phyloP scores from a whole-genome alignment of 805 yeast genomes.

The Suhomyces sp. region DNA sequence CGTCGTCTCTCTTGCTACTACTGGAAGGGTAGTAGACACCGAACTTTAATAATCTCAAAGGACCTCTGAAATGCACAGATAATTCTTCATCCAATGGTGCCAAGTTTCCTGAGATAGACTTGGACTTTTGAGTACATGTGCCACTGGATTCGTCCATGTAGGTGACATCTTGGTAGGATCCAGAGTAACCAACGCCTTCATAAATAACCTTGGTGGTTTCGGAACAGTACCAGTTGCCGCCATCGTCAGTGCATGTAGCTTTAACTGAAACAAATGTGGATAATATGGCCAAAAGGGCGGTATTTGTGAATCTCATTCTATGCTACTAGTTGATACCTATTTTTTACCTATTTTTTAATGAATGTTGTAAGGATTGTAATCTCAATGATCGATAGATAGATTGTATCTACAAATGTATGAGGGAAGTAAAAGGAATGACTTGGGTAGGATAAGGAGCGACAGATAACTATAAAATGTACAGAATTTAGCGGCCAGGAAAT shows the following conservation, averaged over 20 bases:
- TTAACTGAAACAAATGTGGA: conserved; percentile 18
- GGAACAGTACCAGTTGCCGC: conserved; percentile 53
- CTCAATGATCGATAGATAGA: not conserved
- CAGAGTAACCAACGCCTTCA: conserved; percentile 76
- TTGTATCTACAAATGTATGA: not conserved
- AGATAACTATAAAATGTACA: not conserved
- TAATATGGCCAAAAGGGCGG: conserved; percentile 22
- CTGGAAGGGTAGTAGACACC: conserved; percentile 79
- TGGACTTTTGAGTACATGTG: conserved; percentile 57
- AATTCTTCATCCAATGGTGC: conserved; percentile 85
- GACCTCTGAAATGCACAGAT: conserved; percentile 90
- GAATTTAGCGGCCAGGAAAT: not conserved
- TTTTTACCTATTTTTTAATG: not conserved
- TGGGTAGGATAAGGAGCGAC: conserved; percentile 4
- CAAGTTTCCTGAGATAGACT: conserved; percentile 65
- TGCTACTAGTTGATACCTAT: too few relatives aligned
- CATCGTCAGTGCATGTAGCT: conserved; percentile 19
- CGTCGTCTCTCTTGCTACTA: conserved; percentile 44
- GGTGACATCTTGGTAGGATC: conserved; percentile 78
- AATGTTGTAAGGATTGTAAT: not conserved
- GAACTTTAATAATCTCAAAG: conserved; percentile 72
- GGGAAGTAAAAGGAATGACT: conserved; percentile 8
- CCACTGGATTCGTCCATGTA: conserved; percentile 71
- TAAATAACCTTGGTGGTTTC: conserved; percentile 65
- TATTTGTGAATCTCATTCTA: conserved; percentile 21